Evolutionary conservation across 2,329 filamentous ascomycete genomes (phyloP).

Genomic region (Hyphodiscus sp.): DNA sequence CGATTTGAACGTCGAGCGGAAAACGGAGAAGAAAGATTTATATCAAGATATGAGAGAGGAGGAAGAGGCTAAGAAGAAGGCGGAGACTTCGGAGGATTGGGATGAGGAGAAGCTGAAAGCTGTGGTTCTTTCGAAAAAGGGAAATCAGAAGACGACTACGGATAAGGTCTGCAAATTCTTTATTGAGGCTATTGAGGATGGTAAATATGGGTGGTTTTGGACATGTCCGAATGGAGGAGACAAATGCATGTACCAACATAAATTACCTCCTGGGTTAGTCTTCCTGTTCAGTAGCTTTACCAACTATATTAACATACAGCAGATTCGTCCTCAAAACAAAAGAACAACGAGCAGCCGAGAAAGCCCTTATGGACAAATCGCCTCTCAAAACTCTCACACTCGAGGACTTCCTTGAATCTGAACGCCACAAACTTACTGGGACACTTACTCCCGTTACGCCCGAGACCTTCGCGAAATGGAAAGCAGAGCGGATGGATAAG

Average conservation of each 20-base stretch:
- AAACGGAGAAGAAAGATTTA: slow-evolving; percentile 84
- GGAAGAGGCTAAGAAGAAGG: slow-evolving; percentile 73
- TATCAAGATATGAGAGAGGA: slow-evolving; percentile 77
- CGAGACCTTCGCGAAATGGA: slow-evolving; percentile 94
- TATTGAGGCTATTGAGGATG: slow-evolving; percentile 93
- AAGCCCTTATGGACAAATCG: slow-evolving; percentile 91
- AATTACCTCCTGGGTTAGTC: slow-evolving; percentile 83
- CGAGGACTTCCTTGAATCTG: slow-evolving; percentile 94
- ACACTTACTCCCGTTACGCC: slow-evolving; percentile 88
- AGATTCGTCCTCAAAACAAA: slow-evolving; percentile 97
- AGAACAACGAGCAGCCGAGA: slow-evolving; percentile 91
- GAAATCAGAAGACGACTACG: slow-evolving; percentile 89
- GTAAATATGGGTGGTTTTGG: slow-evolving; percentile 99
- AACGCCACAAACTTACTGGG: slow-evolving; percentile 90
- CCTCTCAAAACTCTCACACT: slow-evolving; percentile 90
- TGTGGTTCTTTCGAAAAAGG: slow-evolving; percentile 93
- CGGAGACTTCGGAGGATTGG: slow-evolving; percentile 93
- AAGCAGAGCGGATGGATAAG: slow-evolving; percentile 89
- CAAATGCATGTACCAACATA: slow-evolving; percentile 98
- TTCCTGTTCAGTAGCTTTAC: neutral
- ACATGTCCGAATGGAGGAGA: slow-evolving; percentile 92
- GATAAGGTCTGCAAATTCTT: slow-evolving; percentile 99
- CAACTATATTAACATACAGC: slow-evolving; percentile 23
- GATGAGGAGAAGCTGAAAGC: slow-evolving; percentile 91
- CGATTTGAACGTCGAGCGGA: slow-evolving; percentile 81